Base-by-base conservation (phyloP, 345 rosid genomes). In the Citrus inodora region DNA sequence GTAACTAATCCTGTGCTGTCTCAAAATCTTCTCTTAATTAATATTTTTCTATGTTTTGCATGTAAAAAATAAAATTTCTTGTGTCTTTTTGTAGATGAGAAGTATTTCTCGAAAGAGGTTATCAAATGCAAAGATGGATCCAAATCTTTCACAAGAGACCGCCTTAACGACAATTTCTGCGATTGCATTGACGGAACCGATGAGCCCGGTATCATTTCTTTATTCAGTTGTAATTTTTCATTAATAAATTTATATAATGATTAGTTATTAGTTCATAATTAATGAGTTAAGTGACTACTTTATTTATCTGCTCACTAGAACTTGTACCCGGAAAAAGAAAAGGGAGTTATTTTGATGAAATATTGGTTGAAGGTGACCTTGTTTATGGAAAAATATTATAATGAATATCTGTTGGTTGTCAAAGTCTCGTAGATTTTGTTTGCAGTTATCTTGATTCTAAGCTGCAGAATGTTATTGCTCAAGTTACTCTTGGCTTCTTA, bases 151-250 rank as follows among this genome's bases (percentile, higher is more conserved):
- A 46, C 86, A 46, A 87, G 86, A 79, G 97, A 96, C 78, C 94
- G 89, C 81, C 90, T 96, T 76, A 96, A 96, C 37, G 99, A 96
- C 76, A 76, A 96, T 82, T 96, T 87, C 87, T 96, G 99, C 72
- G 99, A 96, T 73, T 96, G 99, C 80, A 61, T 88, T 71, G 99
- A 96, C 40, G 98, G 99, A 42, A 96, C 97, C 25, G 98, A 94
- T 73, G 99, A 94, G 84, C 98, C 98, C 46, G 99, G 99, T 96
- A 87, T 71, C 73, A 7, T 27, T 62, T 38, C 19, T 21, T 73
- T 28, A 1, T n/a, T 35, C 38, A 2, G 24, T 51, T 46, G 17
- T 46, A 3, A 13, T 46, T 46, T 53, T 3, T 22, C 21, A 66
- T 67, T 24, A 9, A 19, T 67, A 40, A 33, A 32, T 55, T 67